Base-by-base conservation (phyloP, 108 stramenopile species). In the Cylindrotheca fusiformis region DNA sequence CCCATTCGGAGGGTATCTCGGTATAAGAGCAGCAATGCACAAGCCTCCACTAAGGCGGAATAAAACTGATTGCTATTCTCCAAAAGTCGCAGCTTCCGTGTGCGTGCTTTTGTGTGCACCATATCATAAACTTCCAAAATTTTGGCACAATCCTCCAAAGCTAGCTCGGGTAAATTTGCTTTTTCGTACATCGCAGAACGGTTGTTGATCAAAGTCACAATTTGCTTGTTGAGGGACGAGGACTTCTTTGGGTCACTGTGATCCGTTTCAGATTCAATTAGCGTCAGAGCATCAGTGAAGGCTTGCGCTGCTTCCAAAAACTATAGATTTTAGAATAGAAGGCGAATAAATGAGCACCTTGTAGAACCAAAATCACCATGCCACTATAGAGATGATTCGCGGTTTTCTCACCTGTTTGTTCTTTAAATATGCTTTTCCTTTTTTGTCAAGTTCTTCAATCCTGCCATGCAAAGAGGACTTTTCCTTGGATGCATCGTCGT, bases 171-270 rank as follows among this genome's bases (percentile, higher is more conserved):
- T 12, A 83, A 48, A 58, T 72, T 75, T n/a, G 77, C 90, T 74
- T 95, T 95, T 72, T 95, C 94, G 67, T 95, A 95, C 91, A 95
- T 95, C 76, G 94, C 94, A 25, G 77, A 78, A n/a, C 94, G 87
- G 53, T 95, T 95, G 72, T 95, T 95, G 52, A 83, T 80, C 19
- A 95, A 69, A 20, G 90, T 95, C 50, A 90, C 65, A 49, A 84
- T 63, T 68, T 95, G 94, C 51, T 84, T 81, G 30, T 68, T 75
- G 26, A 88, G 51, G 10, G 82, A 74, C 12, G 84, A 69, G 17
- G 76, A 64, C 4, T 50, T 44, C 6, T 58, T 56, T 33, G 60
- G 54, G 22, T 22, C 29, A 8, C 36, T 58, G 8, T 22, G 45
- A 22, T 67, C 55, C 18, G 46, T 33, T 32, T 64, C 60, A 2